Evolutionary conservation across 805 yeast species (phyloP), one percentile per base, ranked within the genome.

Genomic region (Hanseniaspora mollemarum): DNA sequence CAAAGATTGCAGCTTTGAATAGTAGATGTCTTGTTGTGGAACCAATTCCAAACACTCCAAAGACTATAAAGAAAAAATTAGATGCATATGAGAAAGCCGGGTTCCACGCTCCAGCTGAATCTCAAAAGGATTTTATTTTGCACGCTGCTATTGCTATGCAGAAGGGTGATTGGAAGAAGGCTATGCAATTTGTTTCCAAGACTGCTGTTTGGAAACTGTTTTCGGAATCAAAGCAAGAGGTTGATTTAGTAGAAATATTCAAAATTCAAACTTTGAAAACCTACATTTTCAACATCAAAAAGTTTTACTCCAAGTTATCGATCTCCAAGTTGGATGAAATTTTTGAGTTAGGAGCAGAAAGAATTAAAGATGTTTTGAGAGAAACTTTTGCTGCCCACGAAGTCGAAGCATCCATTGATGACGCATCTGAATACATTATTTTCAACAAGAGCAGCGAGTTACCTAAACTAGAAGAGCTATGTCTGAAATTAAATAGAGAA

Each of bases 101-200:
- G 53, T 92, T 90, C 74, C 86, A 87, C 56, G 98, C 97, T 40
- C 98, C 98, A 43, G 95, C 97, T 50, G 98, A 92, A 70, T 86
- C 88, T 66, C 84, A 94, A 42, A 82, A 94, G 62, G 99, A 92
- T 67, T 85, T 78, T 68, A 81, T 92, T 59, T 81, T 90, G 75
- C 85, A 84, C 66, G 95, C 96, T 44, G 94, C 96, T 38, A 81
- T 81, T 68, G 78, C 86, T 29, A 77, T 92, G 67, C 85, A 84
- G 64, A 76, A 76, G 59, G 96, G 96, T 58, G 86, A 90, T 63
- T 92, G 98, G 97, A 70, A 74, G 56, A 73, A 75, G 59, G 81
- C 95, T 22, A 76, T 78, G 57, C 78, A 78, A 46, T 74, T 85
- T 62, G 76, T 92, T 46, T 56, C 56, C 25, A 49, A 55, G 59